phyloP scores from a whole-genome alignment of 2,329 filamentous ascomycete species.

The Xylariales sp. region DNA sequence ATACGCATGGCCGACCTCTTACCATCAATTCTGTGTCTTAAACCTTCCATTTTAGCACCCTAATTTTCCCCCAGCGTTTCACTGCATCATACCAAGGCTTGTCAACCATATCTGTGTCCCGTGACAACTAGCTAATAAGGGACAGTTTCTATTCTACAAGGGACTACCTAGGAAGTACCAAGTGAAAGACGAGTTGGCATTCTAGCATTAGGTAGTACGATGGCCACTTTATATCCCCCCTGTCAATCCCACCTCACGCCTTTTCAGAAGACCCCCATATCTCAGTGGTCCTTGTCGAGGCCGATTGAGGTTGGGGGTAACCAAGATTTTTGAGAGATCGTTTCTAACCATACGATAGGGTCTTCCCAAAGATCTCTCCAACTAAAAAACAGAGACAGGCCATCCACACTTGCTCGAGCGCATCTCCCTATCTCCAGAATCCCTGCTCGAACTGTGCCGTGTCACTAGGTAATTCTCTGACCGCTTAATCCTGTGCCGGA shows the following conservation, averaged over 20 bases:
- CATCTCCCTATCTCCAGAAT: background rate
- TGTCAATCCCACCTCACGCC: conserved; percentile 8
- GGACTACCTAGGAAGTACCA: background rate
- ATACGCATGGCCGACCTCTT: background rate
- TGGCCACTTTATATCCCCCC: conserved; percentile 13
- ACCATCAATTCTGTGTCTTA: background rate
- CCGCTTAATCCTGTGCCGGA: conserved; percentile 16
- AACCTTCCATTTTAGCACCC: conserved; percentile 10
- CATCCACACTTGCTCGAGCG: background rate
- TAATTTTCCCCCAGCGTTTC: conserved; percentile 7
- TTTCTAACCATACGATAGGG: background rate
- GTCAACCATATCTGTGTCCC: background rate
- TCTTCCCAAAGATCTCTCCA: background rate
- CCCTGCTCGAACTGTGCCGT: conserved; percentile 20
- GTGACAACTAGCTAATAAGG: background rate
- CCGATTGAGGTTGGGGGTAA: background rate
- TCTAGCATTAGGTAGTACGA: background rate
- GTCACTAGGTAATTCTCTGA: conserved; percentile 20
- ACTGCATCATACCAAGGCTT: conserved; percentile 5
- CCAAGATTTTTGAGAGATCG: conserved; percentile 5
- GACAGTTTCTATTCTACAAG: background rate
- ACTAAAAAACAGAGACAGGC: background rate
- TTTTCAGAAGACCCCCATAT: background rate
- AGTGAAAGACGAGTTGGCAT: background rate
- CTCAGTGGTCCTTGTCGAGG: conserved; percentile 5